These are phyloP conservation scores for Termitomyces sp. DNA, from an alignment of 768 basidiomycete species.

Conservation along the genomic window DNA sequence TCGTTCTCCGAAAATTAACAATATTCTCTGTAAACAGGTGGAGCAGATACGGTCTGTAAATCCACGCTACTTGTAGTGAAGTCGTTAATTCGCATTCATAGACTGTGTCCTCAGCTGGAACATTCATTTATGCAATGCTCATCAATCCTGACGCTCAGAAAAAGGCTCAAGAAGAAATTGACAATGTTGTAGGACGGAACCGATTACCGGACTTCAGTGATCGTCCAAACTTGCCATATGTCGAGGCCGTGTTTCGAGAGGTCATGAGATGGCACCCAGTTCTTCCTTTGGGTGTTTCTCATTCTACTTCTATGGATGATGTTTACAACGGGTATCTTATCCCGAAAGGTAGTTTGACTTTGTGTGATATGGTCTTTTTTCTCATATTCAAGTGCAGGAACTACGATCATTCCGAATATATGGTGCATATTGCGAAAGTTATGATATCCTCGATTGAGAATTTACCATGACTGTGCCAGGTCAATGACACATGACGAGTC, in stretches of 20 bases:
- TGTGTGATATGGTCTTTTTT: background rate
- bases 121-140: slow-evolving; percentile 22
- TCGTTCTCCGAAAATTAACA: background rate
- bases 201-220: slow-evolving; percentile 39
- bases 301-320: too few species aligned
- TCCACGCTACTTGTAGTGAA: background rate
- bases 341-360: slow-evolving; percentile 1
- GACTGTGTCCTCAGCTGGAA: background rate
- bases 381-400: background rate
- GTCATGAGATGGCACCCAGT: slow-evolving; percentile 35
- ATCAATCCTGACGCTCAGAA: slow-evolving; percentile 20
- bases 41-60: slow-evolving; percentile 16
- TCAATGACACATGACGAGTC: too few species aligned
- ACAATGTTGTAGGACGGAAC: slow-evolving; percentile 32
- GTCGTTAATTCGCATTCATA: background rate
- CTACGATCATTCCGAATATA: background rate
- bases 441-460: too few species aligned
- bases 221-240: too few species aligned
- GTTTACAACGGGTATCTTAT: background rate
- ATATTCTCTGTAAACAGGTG: background rate
- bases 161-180: slow-evolving; percentile 37
- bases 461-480: too few species aligned
- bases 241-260: slow-evolving; percentile 25
- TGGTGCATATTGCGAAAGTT: too few species aligned
- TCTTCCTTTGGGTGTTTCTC: too few species aligned